Conservation (phyloP, 805 yeast species). For the Saccharomycopsis capsularis region DNA sequence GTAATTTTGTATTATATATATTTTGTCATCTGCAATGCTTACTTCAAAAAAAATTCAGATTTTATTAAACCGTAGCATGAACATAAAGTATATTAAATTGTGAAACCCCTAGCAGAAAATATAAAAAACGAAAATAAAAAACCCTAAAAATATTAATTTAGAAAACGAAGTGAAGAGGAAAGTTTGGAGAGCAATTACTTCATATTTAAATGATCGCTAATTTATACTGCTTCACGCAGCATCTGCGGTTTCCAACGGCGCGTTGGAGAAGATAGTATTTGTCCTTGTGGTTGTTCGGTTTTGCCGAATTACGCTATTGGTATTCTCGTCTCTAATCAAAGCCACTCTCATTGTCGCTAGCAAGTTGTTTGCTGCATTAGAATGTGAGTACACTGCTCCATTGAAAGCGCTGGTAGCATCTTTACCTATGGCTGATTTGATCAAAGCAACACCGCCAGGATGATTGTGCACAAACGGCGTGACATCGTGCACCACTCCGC, state of each 20-base stretch:
- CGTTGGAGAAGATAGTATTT: slow-evolving; percentile 46
- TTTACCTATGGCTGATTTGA: slow-evolving; percentile 77
- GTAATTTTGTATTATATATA: no score
- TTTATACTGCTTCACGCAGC: slow-evolving; percentile 45
- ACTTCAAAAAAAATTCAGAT: no score
- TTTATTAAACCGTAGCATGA: no score
- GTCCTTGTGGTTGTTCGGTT: slow-evolving; percentile 59
- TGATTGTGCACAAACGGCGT: slow-evolving; percentile 87
- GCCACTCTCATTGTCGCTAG: slow-evolving; percentile 93
- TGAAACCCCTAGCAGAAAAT: not conserved
- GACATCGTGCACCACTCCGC: slow-evolving; percentile 89
- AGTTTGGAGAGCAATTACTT: no score
- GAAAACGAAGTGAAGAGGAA: not conserved
- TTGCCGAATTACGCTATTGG: slow-evolving; percentile 76
- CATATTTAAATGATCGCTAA: no score
- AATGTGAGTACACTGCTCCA: slow-evolving; percentile 91
- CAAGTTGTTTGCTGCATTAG: slow-evolving; percentile 87
- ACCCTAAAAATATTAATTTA: not conserved
- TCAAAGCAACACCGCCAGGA: slow-evolving; percentile 85
- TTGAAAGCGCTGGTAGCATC: slow-evolving; percentile 92
- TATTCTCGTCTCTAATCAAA: slow-evolving; percentile 62
- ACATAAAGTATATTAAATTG: no score
- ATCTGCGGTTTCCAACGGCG: slow-evolving; percentile 47
- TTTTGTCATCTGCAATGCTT: no score
- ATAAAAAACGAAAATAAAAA: no score